Evolutionary conservation across 441 rosid genomes (phyloP), one percentile per base, ranked within the genome.

Genomic region (Jatropha multifida): DNA sequence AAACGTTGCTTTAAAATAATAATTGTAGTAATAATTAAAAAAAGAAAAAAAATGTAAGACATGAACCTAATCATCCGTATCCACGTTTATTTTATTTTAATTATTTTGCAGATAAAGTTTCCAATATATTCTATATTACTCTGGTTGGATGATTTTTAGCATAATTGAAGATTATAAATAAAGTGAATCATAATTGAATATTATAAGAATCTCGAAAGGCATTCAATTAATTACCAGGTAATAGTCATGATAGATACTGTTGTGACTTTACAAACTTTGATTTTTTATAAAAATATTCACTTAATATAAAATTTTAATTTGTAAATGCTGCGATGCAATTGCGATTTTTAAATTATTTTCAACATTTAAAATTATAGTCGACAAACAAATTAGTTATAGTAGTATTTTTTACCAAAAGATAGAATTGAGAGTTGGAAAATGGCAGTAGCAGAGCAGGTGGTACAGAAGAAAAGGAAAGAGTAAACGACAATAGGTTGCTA

Each of bases 31-130:
- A 32, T 32, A 32, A 32, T 32, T 32, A 58, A 20, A 15, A 55
- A 3, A 55, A 56, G 0, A 59, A 59, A 20, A 9, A 20, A 26
- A 59, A 0, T 3, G 0, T 65, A 68, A 79, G 69, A 64, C 84
- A 78, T 51, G 48, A 74, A 71, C 81, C 72, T 65, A 72, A 80
- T 79, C 64, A 68, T 60, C 80, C 66, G 76, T 65, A 63, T 85
- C 73, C 42, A 44, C 72, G 48, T 75, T 23, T 23, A 23, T 23
- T 23, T 23, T 77, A 65, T 77, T 71, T 80, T 65, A 58, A 17
- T 27, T 59, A 17, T 27, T 59, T 68, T 37, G 18, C 11, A 59
- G 74, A 76, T 59, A 77, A 68, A 49, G 65, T 55, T 27, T 18
- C 63, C 74, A 69, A 56, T 56, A 38, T 59, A 69, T 81, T 20